Evolutionary conservation across 345 rosid genomes (phyloP), one percentile per base, ranked within the genome.

Genomic region (Linum usitatissimum): DNA sequence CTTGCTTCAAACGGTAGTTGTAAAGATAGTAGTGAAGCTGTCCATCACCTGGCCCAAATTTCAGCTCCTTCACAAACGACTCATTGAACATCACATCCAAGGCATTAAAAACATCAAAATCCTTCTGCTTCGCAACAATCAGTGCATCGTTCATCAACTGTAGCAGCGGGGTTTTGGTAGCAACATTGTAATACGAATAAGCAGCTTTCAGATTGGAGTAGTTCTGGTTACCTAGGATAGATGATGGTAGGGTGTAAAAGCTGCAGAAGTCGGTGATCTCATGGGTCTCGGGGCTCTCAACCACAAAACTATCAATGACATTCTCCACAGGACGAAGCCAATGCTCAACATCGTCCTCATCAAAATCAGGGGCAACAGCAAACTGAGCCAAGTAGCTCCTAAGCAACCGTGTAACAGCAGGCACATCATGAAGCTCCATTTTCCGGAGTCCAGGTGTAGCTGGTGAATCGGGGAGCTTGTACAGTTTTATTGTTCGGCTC

Each of bases 41-140:
- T 53, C 98, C 96, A 71, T 85, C 95, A 57, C 98, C 95, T 12
- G 96, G 96, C 14, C 96, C 95, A 49, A 89, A 92, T 76, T 92
- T 92, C 76, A 92, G 73, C 48, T 85, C 95, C 67, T 83, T 92
- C 81, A 92, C 78, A 71, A 92, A 89, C n/a, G 83, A 70, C 67
- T 88, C 95, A 6, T 92, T 92, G n/a, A 85, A 82, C 98, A 92
- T 89, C 70, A 92, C 89, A 68, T 92, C 93, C 75, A 92, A 67
- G 0, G 98, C 90, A 38, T 92, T 92, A 73, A 92, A 89, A 40
- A 92, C 96, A 17, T 92, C 98, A 6, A 82, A 86, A 30, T 85
- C 93, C 81, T 82, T 87, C 64, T 84, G 89, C 76, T 87, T 92
- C 0, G 96, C 89, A 12, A 89, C 77, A 3, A 89, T 85, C 6